These are phyloP conservation scores for Aspergillus ostianus DNA, from an alignment of 495 filamentous ascomycete genomes.

Conservation along the genomic window DNA sequence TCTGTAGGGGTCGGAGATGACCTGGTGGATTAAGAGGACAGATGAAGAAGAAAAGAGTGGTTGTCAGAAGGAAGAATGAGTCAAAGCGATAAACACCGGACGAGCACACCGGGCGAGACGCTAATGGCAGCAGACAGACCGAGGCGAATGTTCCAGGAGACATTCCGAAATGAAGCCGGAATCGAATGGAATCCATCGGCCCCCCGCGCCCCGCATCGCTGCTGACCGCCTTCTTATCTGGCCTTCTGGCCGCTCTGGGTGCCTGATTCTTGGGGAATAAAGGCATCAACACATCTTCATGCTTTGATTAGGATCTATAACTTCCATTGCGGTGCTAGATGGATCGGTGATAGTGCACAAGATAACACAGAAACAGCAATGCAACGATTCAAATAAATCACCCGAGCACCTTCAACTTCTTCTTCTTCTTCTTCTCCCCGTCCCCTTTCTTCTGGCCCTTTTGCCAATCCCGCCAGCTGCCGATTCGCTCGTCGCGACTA, in stretches of 20 bases:
- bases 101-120: neutral
- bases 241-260: neutral
- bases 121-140: neutral
- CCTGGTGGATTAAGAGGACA: neutral
- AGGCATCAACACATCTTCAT: neutral
- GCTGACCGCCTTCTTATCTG: slow-evolving; percentile 12
- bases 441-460: slow-evolving; percentile 57
- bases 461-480: slow-evolving; percentile 91
- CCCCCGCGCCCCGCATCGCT: slow-evolving; percentile 11
- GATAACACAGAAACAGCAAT: no score
- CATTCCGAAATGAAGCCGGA: neutral
- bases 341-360: neutral
- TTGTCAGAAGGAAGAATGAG: neutral
- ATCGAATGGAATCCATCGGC: slow-evolving; percentile 3
- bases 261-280: neutral
- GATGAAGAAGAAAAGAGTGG: neutral
- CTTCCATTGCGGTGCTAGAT: neutral
- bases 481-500: slow-evolving; percentile 86
- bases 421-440: slow-evolving; percentile 70
- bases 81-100: neutral
- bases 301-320: no score
- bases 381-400: slow-evolving; percentile 20
- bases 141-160: neutral
- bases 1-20: no score
- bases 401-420: slow-evolving; percentile 88